These are phyloP conservation scores for Pyracantha coccinea DNA, from an alignment of 331 rosid species.

Conservation along the genomic window DNA sequence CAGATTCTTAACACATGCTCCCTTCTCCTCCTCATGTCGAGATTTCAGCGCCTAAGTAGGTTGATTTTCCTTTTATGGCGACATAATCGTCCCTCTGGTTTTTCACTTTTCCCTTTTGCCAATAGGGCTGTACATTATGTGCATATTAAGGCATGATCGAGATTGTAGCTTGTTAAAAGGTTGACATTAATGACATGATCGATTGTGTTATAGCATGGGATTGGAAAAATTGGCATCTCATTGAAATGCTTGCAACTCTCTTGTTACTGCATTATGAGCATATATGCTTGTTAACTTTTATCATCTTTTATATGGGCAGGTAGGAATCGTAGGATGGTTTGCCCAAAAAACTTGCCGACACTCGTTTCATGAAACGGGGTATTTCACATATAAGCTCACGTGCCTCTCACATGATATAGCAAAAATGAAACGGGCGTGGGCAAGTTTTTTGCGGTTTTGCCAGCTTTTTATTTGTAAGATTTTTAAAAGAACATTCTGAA, in stretches of 20 bases:
- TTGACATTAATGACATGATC: neutral
- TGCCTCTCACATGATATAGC: neutral
- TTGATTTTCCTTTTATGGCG: neutral
- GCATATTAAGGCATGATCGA: slow-evolving; percentile 1
- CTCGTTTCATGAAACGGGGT: neutral
- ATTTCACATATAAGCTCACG: neutral
- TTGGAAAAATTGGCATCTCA: neutral
- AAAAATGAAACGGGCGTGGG: neutral
- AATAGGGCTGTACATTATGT: slow-evolving; percentile 17
- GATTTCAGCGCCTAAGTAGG: neutral
- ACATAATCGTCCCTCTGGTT: neutral
- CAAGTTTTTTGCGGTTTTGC: neutral
- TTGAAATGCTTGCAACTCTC: neutral
- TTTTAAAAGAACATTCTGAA: neutral
- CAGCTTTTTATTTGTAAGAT: neutral
- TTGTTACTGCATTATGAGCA: neutral
- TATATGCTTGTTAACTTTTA: neutral
- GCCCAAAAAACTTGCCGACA: neutral
- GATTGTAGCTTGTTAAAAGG: slow-evolving; percentile 8
- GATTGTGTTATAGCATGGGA: neutral
- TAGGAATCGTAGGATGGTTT: too few relatives aligned
- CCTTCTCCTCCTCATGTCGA: neutral
- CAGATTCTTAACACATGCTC: slow-evolving; percentile 3
- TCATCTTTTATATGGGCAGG: neutral
- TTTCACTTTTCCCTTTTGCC: neutral